Evolutionary conservation across 768 basidiomycete species (phyloP), one percentile per base, ranked within the genome.

Genomic region (Termitomyces sp.): DNA sequence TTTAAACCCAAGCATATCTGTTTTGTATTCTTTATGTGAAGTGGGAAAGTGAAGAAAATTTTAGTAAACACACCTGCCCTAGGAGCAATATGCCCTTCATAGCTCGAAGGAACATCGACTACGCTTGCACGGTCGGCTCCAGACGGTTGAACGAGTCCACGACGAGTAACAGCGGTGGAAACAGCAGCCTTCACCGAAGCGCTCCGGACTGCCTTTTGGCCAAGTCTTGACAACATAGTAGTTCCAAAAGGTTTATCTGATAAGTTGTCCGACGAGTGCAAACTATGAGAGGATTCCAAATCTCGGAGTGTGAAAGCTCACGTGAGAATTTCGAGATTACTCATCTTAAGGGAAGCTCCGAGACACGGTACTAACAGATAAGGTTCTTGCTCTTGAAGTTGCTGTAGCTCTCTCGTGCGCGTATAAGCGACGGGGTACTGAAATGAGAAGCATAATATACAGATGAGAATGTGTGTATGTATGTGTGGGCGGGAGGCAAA

Each of bases 1-100:
- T 69, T 90, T 93, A 69, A 94, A 94, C 6, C 92, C 91, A 56
- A 92, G 80, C 88, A 93, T 92, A 65, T 93, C 92, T 93, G 60
- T 3, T 6, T 56, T 52, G 38, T 41, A 23, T n/a, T 6, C 56
- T 52, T 40, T 41, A 23, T n/a, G 3, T 18, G 22, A 9, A 13
- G 13, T 32, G 7, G 12, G 16, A n/a, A 45, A 12, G 43, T 9
- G 5, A 9, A n/a, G 16, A 20, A 13, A 45, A 20, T n/a, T 7
- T 33, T 4, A 42, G 1, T 2, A n/a, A 20, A 60, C 71, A 51
- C 60, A 89, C 90, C 90, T 63, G 84, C 73, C 58, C 86, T 73
- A 18, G 90, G 91, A 18, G 87, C 65, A 59, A 91, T 84, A 65
- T 88, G 80, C 11, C 73, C 76, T 58, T 88, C 85, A 57, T 88